Evolutionary conservation across 78 protist species (phyloP).

Genomic region (Cavenderia fasciculata): DNA sequence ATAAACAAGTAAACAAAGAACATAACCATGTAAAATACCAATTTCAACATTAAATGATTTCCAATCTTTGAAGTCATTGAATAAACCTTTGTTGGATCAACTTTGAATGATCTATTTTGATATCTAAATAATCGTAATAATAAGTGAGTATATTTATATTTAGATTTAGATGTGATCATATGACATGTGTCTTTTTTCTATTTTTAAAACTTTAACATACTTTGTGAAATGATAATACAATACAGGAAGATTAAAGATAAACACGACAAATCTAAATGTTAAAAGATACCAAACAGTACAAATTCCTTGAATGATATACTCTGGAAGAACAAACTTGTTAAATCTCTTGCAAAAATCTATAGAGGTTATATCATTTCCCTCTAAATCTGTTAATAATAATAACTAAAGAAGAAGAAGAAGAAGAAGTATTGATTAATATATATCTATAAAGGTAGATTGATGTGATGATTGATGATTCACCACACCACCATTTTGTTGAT

Average conservation of each 20-base stretch:
- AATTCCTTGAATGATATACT: constrained; percentile 56
- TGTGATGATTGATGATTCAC: neutral
- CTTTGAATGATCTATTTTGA: constrained; percentile 24
- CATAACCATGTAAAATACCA: constrained; percentile 75
- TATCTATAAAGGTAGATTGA: neutral
- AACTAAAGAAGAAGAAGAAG: constrained; percentile 4
- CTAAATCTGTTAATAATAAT: constrained; percentile 64
- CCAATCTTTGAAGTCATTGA: constrained; percentile 61
- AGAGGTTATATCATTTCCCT: constrained; percentile 75
- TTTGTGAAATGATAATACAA: constrained; percentile 45
- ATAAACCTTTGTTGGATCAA: constrained; percentile 71
- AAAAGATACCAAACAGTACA: constrained; percentile 60
- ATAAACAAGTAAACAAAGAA: constrained; percentile 61
- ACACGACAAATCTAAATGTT: constrained; percentile 52
- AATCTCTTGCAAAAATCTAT: constrained; percentile 60
- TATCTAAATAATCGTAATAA: constrained; percentile 24
- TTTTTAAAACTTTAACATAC: neutral
- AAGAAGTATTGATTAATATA: neutral
- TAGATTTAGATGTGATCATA: neutral
- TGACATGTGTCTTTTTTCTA: neutral
- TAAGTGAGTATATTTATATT: neutral
- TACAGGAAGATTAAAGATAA: constrained; percentile 45
- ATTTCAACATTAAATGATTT: constrained; percentile 70
- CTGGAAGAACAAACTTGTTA: constrained; percentile 54
- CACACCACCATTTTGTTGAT: neutral